Percentiles rank a stretch among this genome's conserved stretches.
Evolutionary conservation across 2,329 filamentous ascomycete species (phyloP).

Genomic region (Monilinia vaccinii-corymbosi): DNA sequence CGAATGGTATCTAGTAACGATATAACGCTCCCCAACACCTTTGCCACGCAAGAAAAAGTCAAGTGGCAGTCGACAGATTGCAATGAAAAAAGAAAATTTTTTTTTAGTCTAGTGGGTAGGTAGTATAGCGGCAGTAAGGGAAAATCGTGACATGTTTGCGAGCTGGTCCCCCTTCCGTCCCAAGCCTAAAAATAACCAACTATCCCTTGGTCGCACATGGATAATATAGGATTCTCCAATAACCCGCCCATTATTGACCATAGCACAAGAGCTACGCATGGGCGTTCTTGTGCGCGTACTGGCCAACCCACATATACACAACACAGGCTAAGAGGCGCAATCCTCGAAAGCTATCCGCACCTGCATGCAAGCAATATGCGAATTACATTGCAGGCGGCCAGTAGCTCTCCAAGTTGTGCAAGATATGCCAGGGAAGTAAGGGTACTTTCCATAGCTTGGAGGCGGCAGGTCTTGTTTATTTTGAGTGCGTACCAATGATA

Average conservation of each 20-base stretch:
- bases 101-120: not conserved
- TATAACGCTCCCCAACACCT: not conserved
- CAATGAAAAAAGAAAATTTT: not conserved
- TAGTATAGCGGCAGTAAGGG: not conserved
- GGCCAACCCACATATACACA: not conserved
- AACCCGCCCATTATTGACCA: not conserved
- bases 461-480: not conserved
- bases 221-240: not conserved
- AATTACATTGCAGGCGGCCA: not conserved
- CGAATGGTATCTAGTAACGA: conserved; percentile 1
- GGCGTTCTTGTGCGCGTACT: conserved; percentile 3
- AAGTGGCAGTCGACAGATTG: not conserved
- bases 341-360: not conserved
- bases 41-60: not conserved
- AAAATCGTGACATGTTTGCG: not conserved
- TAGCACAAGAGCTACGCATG: conserved; percentile 1
- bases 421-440: conserved; percentile 3
- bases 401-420: conserved; percentile 1
- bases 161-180: not conserved
- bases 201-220: not conserved
- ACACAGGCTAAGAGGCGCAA: not conserved
- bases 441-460: not conserved
- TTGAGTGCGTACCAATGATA: not conserved
- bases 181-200: not conserved
- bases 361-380: conserved; percentile 5